Conservation (phyloP, 805 yeast genomes). For the Yarrowia porcina region DNA sequence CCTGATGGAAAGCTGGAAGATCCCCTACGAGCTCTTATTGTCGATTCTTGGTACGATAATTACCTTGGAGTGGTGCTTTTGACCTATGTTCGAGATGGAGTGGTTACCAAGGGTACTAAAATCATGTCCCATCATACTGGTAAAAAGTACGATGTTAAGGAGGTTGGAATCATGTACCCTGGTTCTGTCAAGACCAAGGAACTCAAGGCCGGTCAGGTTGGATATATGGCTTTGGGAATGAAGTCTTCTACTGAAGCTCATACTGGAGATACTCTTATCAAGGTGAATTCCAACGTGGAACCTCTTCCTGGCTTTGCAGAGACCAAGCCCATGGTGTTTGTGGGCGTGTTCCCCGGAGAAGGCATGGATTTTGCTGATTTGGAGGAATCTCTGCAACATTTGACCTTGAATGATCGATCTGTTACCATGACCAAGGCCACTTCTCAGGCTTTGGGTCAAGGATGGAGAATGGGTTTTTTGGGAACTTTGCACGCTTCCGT, state of each 20-base stretch:
- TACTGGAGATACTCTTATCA: conserved; percentile 84
- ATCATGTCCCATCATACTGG: conserved; percentile 74
- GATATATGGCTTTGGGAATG: conserved; percentile 93
- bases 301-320: conserved; percentile 94
- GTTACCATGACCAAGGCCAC: conserved; percentile 87
- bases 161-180: conserved; percentile 94
- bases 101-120: conserved; percentile 67
- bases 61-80: conserved; percentile 87
- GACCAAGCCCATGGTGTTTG: conserved; percentile 97
- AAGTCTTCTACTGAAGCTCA: conserved; percentile 79
- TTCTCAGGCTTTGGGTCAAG: conserved; percentile 91
- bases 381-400: conserved; percentile 76
- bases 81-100: conserved; percentile 82
- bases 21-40: conserved; percentile 72
- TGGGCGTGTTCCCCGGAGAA: conserved; percentile 96
- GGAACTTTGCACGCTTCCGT: conserved; percentile 96
- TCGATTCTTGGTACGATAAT: conserved; percentile 97
- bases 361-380: conserved; percentile 83
- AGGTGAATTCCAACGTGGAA: conserved; percentile 48
- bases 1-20: conserved; percentile 56
- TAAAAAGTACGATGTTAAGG: conserved; percentile 79
- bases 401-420: conserved; percentile 87
- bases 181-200: conserved; percentile 64
- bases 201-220: conserved; percentile 88
- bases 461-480: conserved; percentile 94